Conservation (phyloP, 345 rosid genomes). For the Noccaea caerulescens region DNA sequence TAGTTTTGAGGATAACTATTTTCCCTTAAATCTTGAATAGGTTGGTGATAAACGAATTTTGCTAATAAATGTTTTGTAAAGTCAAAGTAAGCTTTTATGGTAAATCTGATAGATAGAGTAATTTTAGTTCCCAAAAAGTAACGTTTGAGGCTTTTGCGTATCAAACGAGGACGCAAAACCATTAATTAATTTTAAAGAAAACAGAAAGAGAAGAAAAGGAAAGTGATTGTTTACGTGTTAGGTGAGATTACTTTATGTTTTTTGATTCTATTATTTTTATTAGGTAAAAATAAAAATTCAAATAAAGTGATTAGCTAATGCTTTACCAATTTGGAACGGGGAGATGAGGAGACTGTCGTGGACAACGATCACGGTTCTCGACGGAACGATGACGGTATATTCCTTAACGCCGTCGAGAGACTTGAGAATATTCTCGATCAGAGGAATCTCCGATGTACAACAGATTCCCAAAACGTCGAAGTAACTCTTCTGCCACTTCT, state of each 20-base stretch:
- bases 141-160: constrained; percentile 14
- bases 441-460: constrained; percentile 84
- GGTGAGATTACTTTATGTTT: not conserved
- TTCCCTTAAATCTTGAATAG: not conserved
- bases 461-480: constrained; percentile 90
- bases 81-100: too few species aligned
- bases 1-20: not conserved
- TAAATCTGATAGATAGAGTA: not conserved
- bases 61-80: too few species aligned
- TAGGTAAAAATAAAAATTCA: not conserved
- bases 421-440: constrained; percentile 69
- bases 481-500: constrained; percentile 71
- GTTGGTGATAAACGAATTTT: not conserved
- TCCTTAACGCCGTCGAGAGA: constrained; percentile 74
- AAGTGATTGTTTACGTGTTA: not conserved
- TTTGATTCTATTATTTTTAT: not conserved
- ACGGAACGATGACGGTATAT: constrained; percentile 69
- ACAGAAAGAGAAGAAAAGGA: not conserved
- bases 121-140: not conserved
- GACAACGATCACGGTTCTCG: constrained; percentile 85
- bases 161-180: constrained; percentile 14
- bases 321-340: constrained; percentile 77
- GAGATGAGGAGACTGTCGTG: constrained; percentile 75
- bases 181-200: not conserved
- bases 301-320: not conserved